phyloP scores from a whole-genome alignment of 495 filamentous ascomycete species.

The Pseudevernia furfuracea region DNA sequence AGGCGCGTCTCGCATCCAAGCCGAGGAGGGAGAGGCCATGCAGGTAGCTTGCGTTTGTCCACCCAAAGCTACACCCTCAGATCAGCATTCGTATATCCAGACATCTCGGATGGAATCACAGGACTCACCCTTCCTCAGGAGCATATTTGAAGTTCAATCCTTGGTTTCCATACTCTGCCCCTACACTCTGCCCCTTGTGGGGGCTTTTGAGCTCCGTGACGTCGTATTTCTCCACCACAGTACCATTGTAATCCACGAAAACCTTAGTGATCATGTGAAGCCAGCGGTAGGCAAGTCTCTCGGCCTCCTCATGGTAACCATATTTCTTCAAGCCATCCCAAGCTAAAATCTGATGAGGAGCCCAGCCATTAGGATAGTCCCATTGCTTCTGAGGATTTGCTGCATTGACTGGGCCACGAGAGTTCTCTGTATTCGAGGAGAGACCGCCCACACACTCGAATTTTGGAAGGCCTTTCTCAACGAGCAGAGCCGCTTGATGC shows the following conservation, averaged over 20 bases:
- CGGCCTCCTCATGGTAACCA: constrained; percentile 80
- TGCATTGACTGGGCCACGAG: constrained; percentile 70
- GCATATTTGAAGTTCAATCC: constrained; percentile 89
- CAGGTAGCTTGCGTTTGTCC: constrained; percentile 96
- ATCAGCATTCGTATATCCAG: constrained; percentile 27
- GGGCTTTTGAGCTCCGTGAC: constrained; percentile 83
- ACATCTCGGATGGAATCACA: constrained; percentile 9
- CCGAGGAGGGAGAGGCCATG: constrained; percentile 79
- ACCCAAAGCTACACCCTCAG: constrained; percentile 66
- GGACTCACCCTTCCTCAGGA: constrained; percentile 83
- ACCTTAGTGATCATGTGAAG: constrained; percentile 94
- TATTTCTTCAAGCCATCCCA: constrained; percentile 89
- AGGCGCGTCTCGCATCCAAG: constrained; percentile 73
- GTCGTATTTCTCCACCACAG: constrained; percentile 98
- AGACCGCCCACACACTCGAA: constrained; percentile 84
- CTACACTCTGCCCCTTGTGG: constrained; percentile 83
- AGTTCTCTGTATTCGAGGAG: constrained; percentile 80
- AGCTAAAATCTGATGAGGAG: constrained; percentile 95
- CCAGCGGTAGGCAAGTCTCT: constrained; percentile 89
- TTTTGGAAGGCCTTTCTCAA: constrained; percentile 66
- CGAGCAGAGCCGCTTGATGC: constrained; percentile 67
- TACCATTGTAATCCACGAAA: constrained; percentile 94
- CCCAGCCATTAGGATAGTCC: constrained; percentile 98
- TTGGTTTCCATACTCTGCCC: constrained; percentile 97
- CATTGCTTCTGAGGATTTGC: constrained; percentile 88